Evolutionary conservation across 768 basidiomycete genomes (phyloP).

Genomic region (Termitomyces sp.): DNA sequence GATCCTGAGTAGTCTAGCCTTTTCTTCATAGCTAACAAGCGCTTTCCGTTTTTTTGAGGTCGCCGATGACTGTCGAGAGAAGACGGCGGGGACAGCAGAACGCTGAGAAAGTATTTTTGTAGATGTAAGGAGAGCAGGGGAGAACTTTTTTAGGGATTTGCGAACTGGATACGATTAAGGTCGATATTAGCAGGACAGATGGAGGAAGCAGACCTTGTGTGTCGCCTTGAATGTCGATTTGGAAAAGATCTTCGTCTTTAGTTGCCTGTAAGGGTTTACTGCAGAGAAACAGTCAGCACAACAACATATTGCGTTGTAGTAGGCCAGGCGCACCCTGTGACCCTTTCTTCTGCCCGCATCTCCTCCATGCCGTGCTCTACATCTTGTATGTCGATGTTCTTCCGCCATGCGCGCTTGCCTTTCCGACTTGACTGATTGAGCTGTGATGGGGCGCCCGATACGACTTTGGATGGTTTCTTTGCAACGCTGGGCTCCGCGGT

Average conservation of each 20-base stretch:
- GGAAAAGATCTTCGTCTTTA: conserved; percentile 70
- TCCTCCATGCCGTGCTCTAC: conserved; percentile 75
- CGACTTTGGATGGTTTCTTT: conserved; percentile 19
- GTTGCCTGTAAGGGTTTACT: conserved; percentile 64
- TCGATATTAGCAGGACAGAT: not conserved
- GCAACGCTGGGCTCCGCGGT: not conserved
- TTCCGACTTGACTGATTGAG: conserved; percentile 72
- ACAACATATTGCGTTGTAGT: not conserved
- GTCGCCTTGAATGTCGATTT: conserved; percentile 77
- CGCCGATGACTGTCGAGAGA: conserved; percentile 42
- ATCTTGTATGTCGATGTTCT: conserved; percentile 82
- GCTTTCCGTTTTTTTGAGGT: conserved; percentile 36
- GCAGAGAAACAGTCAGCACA: not conserved
- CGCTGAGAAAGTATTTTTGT: conserved; percentile 79
- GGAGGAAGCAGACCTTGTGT: conserved; percentile 45
- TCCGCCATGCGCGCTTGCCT: conserved; percentile 91
- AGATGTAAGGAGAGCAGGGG: conserved; percentile 51
- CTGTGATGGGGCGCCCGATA: conserved; percentile 53
- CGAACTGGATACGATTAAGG: conserved; percentile 40
- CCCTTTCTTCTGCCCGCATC: conserved; percentile 74
- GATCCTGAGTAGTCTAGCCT: conserved; percentile 70
- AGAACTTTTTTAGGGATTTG: conserved; percentile 49
- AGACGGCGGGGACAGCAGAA: conserved; percentile 82
- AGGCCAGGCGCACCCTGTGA: conserved; percentile 55
- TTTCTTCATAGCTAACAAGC: conserved; percentile 57